phyloP scores from a whole-genome alignment of 2,329 filamentous ascomycete genomes.

The Fusarium sp. region DNA sequence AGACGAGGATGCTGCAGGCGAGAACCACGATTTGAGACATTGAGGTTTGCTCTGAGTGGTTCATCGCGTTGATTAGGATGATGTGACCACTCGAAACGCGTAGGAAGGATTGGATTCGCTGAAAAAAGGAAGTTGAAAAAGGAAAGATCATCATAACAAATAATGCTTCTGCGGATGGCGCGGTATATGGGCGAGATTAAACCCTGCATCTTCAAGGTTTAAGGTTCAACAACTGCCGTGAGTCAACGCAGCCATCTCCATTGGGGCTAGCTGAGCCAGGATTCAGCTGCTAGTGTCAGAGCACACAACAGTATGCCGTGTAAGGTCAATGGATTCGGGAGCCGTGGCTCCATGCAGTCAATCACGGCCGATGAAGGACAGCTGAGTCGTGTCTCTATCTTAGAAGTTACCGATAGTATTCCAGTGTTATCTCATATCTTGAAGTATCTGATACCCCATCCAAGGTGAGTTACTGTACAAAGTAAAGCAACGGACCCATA shows the following conservation, averaged over 20 bases:
- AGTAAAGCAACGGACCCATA: too few species aligned
- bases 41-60: too few species aligned
- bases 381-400: fast-evolving
- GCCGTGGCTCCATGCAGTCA: not conserved
- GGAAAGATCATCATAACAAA: not conserved
- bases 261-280: not conserved
- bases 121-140: not conserved
- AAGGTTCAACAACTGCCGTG: not conserved
- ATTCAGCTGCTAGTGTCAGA: not conserved
- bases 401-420: not conserved
- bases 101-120: not conserved
- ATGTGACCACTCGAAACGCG: not conserved
- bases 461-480: not conserved
- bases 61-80: not conserved
- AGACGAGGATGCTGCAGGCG: fast-evolving
- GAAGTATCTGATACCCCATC: not conserved
- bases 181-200: not conserved
- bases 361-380: fast-evolving
- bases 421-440: not conserved
- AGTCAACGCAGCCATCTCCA: not conserved
- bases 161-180: not conserved
- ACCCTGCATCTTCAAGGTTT: not conserved
- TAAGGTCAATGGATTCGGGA: not conserved
- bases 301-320: not conserved
- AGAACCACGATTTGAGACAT: not conserved